Conservation (phyloP, 2,329 filamentous ascomycete genomes). For the Fonsecaea nubica region DNA sequence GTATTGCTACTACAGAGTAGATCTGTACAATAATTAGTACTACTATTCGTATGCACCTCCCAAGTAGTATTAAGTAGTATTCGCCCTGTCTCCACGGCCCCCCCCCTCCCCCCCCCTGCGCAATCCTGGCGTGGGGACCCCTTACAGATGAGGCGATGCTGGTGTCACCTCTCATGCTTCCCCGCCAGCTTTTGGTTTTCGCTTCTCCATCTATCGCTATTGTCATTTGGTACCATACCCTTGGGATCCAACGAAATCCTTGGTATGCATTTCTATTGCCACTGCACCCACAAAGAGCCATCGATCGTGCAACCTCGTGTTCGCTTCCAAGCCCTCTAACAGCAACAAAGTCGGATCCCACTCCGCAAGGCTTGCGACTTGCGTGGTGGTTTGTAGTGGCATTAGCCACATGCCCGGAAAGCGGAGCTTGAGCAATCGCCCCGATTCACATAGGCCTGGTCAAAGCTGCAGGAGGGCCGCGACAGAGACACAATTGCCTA, state of each 20-base stretch:
- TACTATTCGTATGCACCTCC: too few relatives aligned
- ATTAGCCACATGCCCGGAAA: not conserved
- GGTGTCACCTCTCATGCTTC: not conserved
- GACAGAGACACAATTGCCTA: not conserved
- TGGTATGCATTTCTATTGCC: not conserved
- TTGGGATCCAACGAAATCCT: slow-evolving; percentile 3
- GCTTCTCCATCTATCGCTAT: slow-evolving; percentile 10
- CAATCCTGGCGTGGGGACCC: not conserved
- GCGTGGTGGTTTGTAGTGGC: not conserved
- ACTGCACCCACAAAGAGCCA: not conserved
- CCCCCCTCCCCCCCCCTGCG: not conserved
- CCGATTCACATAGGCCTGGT: not conserved
- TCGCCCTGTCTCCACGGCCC: too few relatives aligned
- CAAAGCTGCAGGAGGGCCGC: not conserved
- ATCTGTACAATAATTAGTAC: too few relatives aligned
- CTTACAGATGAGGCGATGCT: not conserved
- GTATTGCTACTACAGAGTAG: not conserved
- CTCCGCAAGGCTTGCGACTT: not conserved
- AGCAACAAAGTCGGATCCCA: not conserved
- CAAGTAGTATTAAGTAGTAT: too few relatives aligned
- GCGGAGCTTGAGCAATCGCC: not conserved
- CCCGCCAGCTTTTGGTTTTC: slow-evolving; percentile 7
- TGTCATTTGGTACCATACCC: slow-evolving; percentile 10
- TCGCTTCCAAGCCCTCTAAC: not conserved
- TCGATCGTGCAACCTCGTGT: slow-evolving; percentile 5